A percentile compares a stretch with the other conserved stretches of the same genome.
phyloP scores from a whole-genome alignment of 108 stramenopile species.

The Discostella pseudostelligera region DNA sequence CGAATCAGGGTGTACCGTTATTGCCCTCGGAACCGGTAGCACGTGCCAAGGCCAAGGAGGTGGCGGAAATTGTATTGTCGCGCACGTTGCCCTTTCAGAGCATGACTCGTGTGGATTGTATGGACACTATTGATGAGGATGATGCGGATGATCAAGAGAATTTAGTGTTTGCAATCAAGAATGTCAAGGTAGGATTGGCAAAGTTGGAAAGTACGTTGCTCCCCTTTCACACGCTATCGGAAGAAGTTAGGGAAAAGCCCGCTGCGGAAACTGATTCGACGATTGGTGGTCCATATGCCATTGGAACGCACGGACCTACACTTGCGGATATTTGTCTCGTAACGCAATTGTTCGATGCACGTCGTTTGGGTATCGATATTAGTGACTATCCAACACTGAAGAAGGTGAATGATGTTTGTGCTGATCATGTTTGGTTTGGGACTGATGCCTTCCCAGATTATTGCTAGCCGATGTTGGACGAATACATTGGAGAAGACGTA shows the following conservation, averaged over 20 bases:
- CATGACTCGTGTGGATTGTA: conserved; percentile 23
- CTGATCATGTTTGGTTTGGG: conserved; percentile 64
- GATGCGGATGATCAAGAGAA: background rate
- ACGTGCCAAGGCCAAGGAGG: conserved; percentile 52
- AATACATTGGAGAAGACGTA: too few relatives aligned
- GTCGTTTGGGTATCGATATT: conserved; percentile 59
- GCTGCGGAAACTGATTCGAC: background rate
- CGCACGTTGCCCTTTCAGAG: conserved; percentile 80
- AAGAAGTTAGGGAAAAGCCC: too few relatives aligned
- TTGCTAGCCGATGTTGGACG: background rate
- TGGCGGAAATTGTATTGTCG: conserved; percentile 70
- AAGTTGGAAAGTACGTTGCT: conserved; percentile 53
- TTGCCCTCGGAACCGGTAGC: conserved; percentile 50
- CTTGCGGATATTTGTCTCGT: conserved; percentile 71
- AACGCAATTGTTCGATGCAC: conserved; percentile 73
- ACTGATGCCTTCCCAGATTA: background rate
- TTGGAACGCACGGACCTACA: conserved; percentile 71
- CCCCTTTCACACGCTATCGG: conserved; percentile 8
- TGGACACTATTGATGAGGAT: conserved; percentile 19
- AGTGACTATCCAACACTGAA: conserved; percentile 53
- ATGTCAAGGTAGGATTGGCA: conserved; percentile 44
- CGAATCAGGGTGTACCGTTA: conserved; percentile 32
- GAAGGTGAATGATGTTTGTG: conserved; percentile 53
- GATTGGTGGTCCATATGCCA: conserved; percentile 55
- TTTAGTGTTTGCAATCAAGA: conserved; percentile 24